Base-by-base conservation (phyloP, 116 monocot species). In the Dioscorea cayenensis region DNA sequence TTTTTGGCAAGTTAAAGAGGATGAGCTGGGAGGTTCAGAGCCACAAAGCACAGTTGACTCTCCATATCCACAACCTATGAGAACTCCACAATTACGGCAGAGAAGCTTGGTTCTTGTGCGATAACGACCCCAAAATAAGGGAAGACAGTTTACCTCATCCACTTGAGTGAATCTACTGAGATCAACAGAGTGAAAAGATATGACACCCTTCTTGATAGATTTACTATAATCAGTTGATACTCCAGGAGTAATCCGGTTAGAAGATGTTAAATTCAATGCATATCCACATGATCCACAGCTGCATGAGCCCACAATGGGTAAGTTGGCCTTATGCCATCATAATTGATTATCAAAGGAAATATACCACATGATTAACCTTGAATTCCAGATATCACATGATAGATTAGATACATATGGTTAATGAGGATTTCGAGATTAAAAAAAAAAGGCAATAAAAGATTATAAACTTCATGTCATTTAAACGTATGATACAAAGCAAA, bases 101-200 rank as follows among this genome's bases (percentile, higher is more conserved):
- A 91, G 82, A 67, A 91, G 83, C 77, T 85, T 87, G 17, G 81
- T 91, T 74, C 85, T 87, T 17, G 83, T 76, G 60, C 77, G 70
- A 49, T 75, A 76, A 64, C 72, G 67, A 22, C 82, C 73, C 71
- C 71, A 77, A 37, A 60, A 65, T 60, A 91, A 32, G 20, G 91
- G 83, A 23, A 91, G 48, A 21, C 87, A 91, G 49, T 65, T 80
- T 19, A 87, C 60, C 64, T 87, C 76, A 60, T 87, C 91, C 0
- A 81, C 85, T 70, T 87, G 85, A 65, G 91, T 91, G 69, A 91
- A 87, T 49, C 90, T 63, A 64, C 90, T 87, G 58, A 91, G 82
- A 77, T 91, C 84, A 11, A 87, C 72, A 55, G 80, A 73, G 27
- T 49, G 28, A 49, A 91, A 91, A 49, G 85, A 79, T 49, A 87